phyloP scores from a whole-genome alignment of 2,329 filamentous ascomycete genomes.

The Fusarium agapanthi region DNA sequence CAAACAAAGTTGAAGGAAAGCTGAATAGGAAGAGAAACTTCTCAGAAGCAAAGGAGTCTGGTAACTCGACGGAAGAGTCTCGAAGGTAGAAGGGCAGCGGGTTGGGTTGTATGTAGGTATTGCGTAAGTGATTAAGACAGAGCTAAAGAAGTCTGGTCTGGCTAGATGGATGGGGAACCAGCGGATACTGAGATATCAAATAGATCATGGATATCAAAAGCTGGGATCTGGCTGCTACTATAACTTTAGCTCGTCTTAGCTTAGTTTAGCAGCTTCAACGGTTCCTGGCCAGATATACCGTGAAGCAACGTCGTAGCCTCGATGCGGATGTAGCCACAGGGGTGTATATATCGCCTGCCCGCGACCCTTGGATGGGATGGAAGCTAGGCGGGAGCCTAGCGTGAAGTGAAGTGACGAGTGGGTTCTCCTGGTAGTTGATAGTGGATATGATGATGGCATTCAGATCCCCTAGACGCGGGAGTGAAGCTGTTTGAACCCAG shows the following conservation, averaged over 20 bases:
- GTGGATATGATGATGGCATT: conserved; percentile 31
- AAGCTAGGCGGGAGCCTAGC: conserved; percentile 19
- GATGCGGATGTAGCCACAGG: conserved; percentile 9
- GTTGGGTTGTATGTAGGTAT: conserved; percentile 11
- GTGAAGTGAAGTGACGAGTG: neutral
- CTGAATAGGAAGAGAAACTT: neutral
- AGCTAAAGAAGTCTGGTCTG: conserved; percentile 3
- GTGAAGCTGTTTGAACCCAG: neutral
- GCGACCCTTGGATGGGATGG: conserved; percentile 1
- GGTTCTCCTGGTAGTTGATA: neutral
- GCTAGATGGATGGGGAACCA: conserved; percentile 11
- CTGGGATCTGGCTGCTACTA: conserved; percentile 1
- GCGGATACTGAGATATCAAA: conserved; percentile 7
- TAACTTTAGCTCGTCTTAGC: conserved; percentile 10
- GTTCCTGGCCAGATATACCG: conserved; percentile 21
- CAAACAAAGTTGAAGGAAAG: neutral
- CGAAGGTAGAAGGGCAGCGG: neutral
- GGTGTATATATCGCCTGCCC: conserved; percentile 21
- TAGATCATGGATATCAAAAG: conserved; percentile 14
- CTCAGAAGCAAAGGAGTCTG: conserved; percentile 4
- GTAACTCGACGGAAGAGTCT: conserved; percentile 3
- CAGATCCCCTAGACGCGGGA: conserved; percentile 8
- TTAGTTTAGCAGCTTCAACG: conserved; percentile 18
- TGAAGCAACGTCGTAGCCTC: conserved; percentile 8
- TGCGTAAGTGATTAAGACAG: neutral